A percentile compares a stretch with the other conserved stretches of the same genome.
Conservation (phyloP, 2,329 filamentous ascomycete species). For the Colletotrichum lupini region DNA sequence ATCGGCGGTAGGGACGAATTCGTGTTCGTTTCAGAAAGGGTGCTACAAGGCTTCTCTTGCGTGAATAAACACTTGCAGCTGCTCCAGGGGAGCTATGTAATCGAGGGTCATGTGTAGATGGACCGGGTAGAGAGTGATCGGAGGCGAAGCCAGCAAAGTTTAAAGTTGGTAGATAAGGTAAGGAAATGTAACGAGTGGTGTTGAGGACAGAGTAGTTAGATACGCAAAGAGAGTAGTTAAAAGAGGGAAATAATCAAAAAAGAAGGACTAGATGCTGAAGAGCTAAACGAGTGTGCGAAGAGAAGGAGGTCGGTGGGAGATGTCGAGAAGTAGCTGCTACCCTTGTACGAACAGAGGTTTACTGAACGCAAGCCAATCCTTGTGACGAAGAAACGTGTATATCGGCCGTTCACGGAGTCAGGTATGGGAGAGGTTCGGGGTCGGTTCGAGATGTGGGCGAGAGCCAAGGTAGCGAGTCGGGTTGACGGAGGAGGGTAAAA, state of each 20-base stretch:
- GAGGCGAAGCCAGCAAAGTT: constrained; percentile 14
- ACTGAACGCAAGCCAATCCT: constrained; percentile 20
- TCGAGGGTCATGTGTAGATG: constrained; percentile 27
- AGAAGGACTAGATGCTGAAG: constrained; percentile 28
- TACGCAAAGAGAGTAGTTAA: constrained; percentile 24
- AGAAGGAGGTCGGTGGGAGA: constrained; percentile 32
- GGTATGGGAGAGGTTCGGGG: constrained; percentile 6
- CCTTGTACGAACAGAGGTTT: constrained; percentile 11
- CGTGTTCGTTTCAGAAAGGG: background rate
- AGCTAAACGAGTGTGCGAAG: constrained; percentile 35
- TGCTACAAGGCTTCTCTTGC: constrained; percentile 8
- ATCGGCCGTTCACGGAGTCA: background rate
- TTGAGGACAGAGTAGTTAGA: constrained; percentile 19
- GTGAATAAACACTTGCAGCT: constrained; percentile 17
- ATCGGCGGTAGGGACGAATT: background rate
- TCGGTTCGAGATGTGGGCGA: constrained; percentile 13
- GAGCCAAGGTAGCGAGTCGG: constrained; percentile 15
- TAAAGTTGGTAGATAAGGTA: constrained; percentile 9
- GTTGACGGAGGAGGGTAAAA: constrained; percentile 7
- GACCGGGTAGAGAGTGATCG: background rate
- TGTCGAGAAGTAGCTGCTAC: constrained; percentile 31
- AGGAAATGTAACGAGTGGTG: constrained; percentile 18
- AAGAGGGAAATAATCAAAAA: constrained; percentile 6
- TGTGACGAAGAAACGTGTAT: constrained; percentile 2
- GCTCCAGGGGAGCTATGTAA: constrained; percentile 36